Evolutionary conservation across 257 asterid species (phyloP), one percentile per base, ranked within the genome.

Genomic region (Solanum clarkiae): DNA sequence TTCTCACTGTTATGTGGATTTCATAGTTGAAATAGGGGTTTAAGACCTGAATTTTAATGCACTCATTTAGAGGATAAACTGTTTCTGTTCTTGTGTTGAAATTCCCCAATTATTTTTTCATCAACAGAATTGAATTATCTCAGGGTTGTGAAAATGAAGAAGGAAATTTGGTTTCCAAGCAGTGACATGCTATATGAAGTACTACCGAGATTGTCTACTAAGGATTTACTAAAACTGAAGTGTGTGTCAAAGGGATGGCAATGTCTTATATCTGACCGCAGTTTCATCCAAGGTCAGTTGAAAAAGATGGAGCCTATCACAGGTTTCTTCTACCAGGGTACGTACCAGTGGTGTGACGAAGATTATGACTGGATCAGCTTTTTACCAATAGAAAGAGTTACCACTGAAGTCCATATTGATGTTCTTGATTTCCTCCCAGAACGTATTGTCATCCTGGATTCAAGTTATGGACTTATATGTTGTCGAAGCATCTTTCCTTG

Each of bases 251-350:
- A 89, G 72, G 94, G 88, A 24, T 93, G 97, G 94, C 82, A 63
- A 16, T 29, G 51, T 56, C 91, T 93, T 32, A 87, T 93, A 82
- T 91, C 97, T 0, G 89, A 88, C 44, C 92, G 91, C 22, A 75
- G 93, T n/a, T 92, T 93, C 82, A 40, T 90, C 75, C 26, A 57
- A 22, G 36, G 51, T 66, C 97, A 90, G 90, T 18, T 88, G 69
- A 84, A 85, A 87, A 89, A 14, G 24, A 57, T 54, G 17, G 95
- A 92, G 80, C 85, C 90, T 0, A 84, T 87, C 3, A 42, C 92
- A 0, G 97, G 98, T 11, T 91, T 93, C 86, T 93, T 93, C 92
- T 90, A 88, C 88, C 97, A 94, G 80, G 95, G 89, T 82, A 82
- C 84, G 29, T 90, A 80, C 84, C 87, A 85, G 82, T 88, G 90